phyloP scores from a whole-genome alignment of 345 rosid species.

The Viola odorata region DNA sequence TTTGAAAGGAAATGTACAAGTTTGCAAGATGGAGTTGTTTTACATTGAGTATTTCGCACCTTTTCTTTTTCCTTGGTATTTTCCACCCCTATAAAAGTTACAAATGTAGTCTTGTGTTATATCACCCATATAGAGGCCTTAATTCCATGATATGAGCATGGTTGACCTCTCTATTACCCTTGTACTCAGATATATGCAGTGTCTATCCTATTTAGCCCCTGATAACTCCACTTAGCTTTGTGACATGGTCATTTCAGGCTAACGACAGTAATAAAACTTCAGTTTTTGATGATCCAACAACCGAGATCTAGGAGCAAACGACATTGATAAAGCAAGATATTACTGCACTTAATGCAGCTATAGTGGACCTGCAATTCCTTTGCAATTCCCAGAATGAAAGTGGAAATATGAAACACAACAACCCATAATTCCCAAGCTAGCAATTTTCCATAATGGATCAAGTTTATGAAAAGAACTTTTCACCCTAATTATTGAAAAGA shows the following conservation, averaged over 20 bases:
- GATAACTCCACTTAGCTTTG: neutral
- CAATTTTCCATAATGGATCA: too few relatives aligned
- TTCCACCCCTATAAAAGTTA: neutral
- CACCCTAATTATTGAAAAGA: too few relatives aligned
- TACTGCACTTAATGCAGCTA: constrained; percentile 67
- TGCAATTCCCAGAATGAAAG: constrained; percentile 57
- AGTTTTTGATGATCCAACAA: constrained; percentile 77
- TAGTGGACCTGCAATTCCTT: constrained; percentile 65
- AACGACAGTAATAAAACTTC: constrained; percentile 87
- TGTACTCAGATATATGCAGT: neutral
- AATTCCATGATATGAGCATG: neutral
- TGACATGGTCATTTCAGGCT: neutral
- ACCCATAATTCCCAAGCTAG: too few relatives aligned
- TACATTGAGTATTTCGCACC: neutral
- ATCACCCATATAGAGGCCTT: neutral
- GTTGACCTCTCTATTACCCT: neutral
- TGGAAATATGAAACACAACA: constrained; percentile 53
- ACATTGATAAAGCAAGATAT: constrained; percentile 77
- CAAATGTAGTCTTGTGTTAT: neutral
- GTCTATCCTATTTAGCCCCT: neutral
- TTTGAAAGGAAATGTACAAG: too few relatives aligned
- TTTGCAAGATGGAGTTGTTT: too few relatives aligned
- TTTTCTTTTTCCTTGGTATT: neutral
- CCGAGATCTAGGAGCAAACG: constrained; percentile 78
- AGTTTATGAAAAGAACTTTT: too few relatives aligned